These are phyloP conservation scores for Globisporangium acanthophoron DNA, from an alignment of 352 stramenopile genomes.

Conservation along the genomic window DNA sequence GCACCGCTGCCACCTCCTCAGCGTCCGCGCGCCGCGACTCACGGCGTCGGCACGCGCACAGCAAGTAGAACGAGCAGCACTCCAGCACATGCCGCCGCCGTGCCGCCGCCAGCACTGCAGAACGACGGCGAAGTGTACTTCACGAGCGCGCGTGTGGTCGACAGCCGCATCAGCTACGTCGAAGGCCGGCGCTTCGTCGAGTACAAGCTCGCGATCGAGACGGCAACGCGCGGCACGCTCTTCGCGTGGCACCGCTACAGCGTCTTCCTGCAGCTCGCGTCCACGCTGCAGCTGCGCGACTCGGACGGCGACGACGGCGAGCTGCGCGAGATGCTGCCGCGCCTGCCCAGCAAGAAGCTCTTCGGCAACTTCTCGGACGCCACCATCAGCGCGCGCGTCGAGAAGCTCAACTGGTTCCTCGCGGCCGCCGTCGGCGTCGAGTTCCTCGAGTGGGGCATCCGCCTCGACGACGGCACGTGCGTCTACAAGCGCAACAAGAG, in stretches of 20 bases:
- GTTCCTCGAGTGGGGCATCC: slow-evolving; percentile 44
- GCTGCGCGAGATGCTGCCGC: slow-evolving; percentile 27
- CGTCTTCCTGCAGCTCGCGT: slow-evolving; percentile 37
- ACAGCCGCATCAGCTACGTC: slow-evolving; percentile 13
- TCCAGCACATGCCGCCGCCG: not conserved
- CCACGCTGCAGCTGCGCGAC: slow-evolving; percentile 34
- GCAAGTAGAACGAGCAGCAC: not conserved
- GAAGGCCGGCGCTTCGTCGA: slow-evolving; percentile 28
- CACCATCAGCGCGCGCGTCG: slow-evolving; percentile 35
- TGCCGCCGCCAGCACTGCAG: not conserved
- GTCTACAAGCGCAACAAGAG: slow-evolving; percentile 34
- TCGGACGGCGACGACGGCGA: slow-evolving; percentile 15
- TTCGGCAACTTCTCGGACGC: slow-evolving; percentile 35
- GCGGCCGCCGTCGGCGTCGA: slow-evolving; percentile 33
- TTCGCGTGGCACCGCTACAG: slow-evolving; percentile 48
- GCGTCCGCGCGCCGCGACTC: not conserved
- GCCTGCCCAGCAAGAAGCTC: slow-evolving; percentile 38
- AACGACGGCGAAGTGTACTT: slow-evolving; percentile 8
- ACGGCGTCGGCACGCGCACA: not conserved
- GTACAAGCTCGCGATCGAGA: slow-evolving; percentile 51
- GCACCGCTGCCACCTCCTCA: not conserved
- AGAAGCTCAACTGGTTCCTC: slow-evolving; percentile 44
- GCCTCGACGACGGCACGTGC: slow-evolving; percentile 39
- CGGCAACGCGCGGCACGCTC: slow-evolving; percentile 30
- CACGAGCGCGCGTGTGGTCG: slow-evolving; percentile 9